phyloP scores from a whole-genome alignment of 371 early-diverging fungal species.

The Zopfochytrium polystomum region DNA sequence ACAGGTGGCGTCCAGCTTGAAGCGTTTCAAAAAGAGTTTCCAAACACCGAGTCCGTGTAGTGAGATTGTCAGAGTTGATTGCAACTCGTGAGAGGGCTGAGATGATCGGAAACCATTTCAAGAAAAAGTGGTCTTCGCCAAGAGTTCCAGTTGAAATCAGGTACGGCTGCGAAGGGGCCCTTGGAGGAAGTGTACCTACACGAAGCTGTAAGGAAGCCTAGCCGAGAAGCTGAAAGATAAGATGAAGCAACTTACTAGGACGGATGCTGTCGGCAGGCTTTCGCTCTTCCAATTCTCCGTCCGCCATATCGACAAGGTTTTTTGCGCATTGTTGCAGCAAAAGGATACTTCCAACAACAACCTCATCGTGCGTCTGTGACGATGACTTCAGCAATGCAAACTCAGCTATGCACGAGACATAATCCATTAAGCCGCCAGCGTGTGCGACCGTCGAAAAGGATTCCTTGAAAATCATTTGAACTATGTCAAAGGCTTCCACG shows the following conservation, averaged over 20 bases:
- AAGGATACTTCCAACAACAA: slow-evolving; percentile 58
- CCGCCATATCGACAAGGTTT: slow-evolving; percentile 34
- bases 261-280: no score
- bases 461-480: slow-evolving; percentile 67
- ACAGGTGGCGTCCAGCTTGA: slow-evolving; percentile 33
- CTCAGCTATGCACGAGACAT: slow-evolving; percentile 75
- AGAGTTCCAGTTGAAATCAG: slow-evolving; percentile 21
- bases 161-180: slow-evolving; percentile 20
- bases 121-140: slow-evolving; percentile 52
- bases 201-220: slow-evolving; percentile 25
- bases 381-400: slow-evolving; percentile 62
- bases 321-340: slow-evolving; percentile 58
- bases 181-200: background rate
- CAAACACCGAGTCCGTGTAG: slow-evolving; percentile 38
- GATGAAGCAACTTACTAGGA: slow-evolving; percentile 3
- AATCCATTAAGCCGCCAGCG: slow-evolving; percentile 70
- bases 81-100: slow-evolving; percentile 51
- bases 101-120: slow-evolving; percentile 59
- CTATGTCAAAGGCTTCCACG: slow-evolving; percentile 63
- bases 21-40: slow-evolving; percentile 50
- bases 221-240: slow-evolving; percentile 15
- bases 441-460: slow-evolving; percentile 54
- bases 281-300: slow-evolving; percentile 23
- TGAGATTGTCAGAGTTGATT: slow-evolving; percentile 38
- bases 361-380: slow-evolving; percentile 43